Percentiles rank a stretch among this genome's conserved stretches.
These are phyloP conservation scores for Carex littledalei DNA, from an alignment of 176 grass and related monocot species.

Conservation along the genomic window DNA sequence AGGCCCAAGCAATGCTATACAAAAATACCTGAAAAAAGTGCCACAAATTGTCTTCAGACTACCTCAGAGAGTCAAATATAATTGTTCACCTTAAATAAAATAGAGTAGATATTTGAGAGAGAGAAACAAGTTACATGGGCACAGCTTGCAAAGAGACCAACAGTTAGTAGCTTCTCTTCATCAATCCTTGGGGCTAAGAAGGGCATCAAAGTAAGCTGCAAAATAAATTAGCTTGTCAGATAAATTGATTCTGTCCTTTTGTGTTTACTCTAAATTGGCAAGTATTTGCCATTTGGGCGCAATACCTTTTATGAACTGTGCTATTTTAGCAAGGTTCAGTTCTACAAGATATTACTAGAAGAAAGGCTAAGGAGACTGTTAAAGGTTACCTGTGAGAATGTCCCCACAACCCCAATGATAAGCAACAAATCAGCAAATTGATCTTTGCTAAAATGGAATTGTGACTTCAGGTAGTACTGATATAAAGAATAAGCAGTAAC, in stretches of 20 bases:
- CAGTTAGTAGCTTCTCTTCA: constrained; percentile 75
- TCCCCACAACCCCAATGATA: constrained; percentile 58
- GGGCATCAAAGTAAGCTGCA: constrained; percentile 87
- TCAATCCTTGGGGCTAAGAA: constrained; percentile 54
- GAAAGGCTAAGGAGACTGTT: neutral
- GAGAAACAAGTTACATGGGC: constrained; percentile 46
- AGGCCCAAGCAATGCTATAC: constrained; percentile 83
- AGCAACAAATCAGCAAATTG: constrained; percentile 87
- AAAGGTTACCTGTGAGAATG: constrained; percentile 66
- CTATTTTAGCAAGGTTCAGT: neutral
- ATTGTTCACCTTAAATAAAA: neutral
- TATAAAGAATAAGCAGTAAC: neutral
- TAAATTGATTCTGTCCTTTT: neutral
- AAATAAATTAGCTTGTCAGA: neutral
- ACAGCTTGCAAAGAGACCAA: constrained; percentile 69
- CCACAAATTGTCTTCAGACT: neutral
- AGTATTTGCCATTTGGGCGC: neutral
- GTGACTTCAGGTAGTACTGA: constrained; percentile 59
- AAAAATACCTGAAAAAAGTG: constrained; percentile 71
- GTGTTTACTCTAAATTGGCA: neutral
- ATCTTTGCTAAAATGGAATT: constrained; percentile 79
- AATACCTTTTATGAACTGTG: neutral
- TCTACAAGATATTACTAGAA: neutral
- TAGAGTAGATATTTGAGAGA: neutral
- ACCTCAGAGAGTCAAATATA: neutral